Evolutionary conservation across 345 rosid genomes (phyloP).

Genomic region (Eucalyptus tenuipes): DNA sequence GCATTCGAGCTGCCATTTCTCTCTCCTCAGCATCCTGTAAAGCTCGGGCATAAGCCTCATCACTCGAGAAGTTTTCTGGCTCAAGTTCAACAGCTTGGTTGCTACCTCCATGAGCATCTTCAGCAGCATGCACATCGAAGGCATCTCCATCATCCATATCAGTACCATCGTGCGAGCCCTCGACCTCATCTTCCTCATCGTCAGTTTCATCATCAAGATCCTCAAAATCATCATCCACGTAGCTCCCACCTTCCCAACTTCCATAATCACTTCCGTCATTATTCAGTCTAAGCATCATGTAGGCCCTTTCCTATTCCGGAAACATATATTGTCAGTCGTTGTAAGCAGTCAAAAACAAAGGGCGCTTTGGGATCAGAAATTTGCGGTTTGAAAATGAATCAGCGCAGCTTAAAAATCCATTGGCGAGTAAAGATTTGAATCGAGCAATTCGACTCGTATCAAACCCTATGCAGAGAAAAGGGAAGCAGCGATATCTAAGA

Average conservation of each 20-base stretch:
- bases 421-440: neutral
- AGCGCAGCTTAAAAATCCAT: neutral
- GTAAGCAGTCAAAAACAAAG: neutral
- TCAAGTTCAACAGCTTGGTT: slow-evolving; percentile 28
- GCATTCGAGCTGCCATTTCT: slow-evolving; percentile 67
- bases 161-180: slow-evolving; percentile 13
- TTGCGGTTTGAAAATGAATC: neutral
- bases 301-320: slow-evolving; percentile 59
- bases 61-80: slow-evolving; percentile 47
- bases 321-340: neutral
- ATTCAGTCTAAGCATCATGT: slow-evolving; percentile 74
- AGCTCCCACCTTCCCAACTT: slow-evolving; percentile 78
- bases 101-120: slow-evolving; percentile 18
- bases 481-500: neutral
- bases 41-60: slow-evolving; percentile 90
- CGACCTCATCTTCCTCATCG: neutral
- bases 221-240: slow-evolving; percentile 53
- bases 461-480: neutral
- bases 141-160: slow-evolving; percentile 47
- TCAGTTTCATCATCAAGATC: slow-evolving; percentile 34
- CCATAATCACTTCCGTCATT: slow-evolving; percentile 64
- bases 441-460: neutral
- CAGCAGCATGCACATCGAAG: slow-evolving; percentile 40
- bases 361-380: neutral
- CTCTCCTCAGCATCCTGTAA: slow-evolving; percentile 92